These are phyloP conservation scores for Camillea tinctor DNA, from an alignment of 2,329 filamentous ascomycete genomes.

Conservation along the genomic window DNA sequence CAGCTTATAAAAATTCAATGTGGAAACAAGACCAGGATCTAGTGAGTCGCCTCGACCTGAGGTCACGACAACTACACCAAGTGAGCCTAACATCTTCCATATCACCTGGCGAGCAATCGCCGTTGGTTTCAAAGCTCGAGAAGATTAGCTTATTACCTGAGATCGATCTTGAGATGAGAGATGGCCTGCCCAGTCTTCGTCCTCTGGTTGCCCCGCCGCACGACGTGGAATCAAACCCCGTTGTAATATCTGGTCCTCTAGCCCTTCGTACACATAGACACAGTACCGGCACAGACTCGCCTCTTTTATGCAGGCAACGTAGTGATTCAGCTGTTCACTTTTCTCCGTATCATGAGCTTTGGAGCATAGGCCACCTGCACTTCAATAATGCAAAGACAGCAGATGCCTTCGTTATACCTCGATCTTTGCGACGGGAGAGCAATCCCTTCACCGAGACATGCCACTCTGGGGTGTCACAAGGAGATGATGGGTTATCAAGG, in stretches of 20 bases:
- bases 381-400: conserved; percentile 41
- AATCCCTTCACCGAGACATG: conserved; percentile 12
- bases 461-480: neutral
- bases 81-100: conserved; percentile 22
- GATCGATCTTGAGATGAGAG: conserved; percentile 4
- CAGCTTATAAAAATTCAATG: conserved; percentile 34
- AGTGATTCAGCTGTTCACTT: conserved; percentile 14
- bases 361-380: conserved; percentile 42
- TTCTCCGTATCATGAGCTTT: conserved; percentile 35
- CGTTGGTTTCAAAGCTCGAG: conserved; percentile 26
- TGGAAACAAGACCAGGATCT: conserved; percentile 37
- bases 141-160: conserved; percentile 27
- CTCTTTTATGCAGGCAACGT: conserved; percentile 10
- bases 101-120: conserved; percentile 32
- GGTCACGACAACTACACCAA: conserved; percentile 18
- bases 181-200: conserved; percentile 7
- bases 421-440: conserved; percentile 38
- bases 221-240: conserved; percentile 1
- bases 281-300: neutral
- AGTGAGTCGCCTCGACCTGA: conserved; percentile 34
- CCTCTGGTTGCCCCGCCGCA: conserved; percentile 7
- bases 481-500: neutral
- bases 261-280: conserved; percentile 1
- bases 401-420: conserved; percentile 45
- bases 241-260: neutral